These are phyloP conservation scores for Lodderomyces margitis DNA, from an alignment of 1,139 yeast genomes.

Conservation along the genomic window DNA sequence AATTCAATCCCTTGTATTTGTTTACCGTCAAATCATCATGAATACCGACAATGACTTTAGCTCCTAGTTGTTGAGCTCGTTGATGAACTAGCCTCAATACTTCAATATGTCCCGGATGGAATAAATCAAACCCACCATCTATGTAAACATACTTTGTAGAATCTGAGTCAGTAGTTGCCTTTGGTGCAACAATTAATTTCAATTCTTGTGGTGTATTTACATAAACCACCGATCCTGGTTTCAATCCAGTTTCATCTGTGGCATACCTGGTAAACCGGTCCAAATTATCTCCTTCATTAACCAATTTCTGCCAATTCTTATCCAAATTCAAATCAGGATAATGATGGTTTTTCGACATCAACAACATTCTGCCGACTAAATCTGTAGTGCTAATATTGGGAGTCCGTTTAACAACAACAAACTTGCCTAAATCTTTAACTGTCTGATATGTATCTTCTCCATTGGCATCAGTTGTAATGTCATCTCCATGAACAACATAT, in stretches of 20 bases:
- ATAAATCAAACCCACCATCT: slow-evolving; percentile 88
- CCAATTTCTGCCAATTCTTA: slow-evolving; percentile 23
- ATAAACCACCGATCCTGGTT: slow-evolving; percentile 62
- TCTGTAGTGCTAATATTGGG: slow-evolving; percentile 95
- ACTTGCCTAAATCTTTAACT: slow-evolving; percentile 83
- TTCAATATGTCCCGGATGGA: slow-evolving; percentile 91
- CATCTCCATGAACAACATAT: slow-evolving; percentile 97
- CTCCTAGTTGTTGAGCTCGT: slow-evolving; percentile 35
- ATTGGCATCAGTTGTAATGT: slow-evolving; percentile 91
- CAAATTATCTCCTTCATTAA: slow-evolving; percentile 29
- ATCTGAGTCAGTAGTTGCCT: slow-evolving; percentile 16
- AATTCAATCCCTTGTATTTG: slow-evolving; percentile 59
- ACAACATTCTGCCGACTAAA: slow-evolving; percentile 85
- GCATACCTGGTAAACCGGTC: slow-evolving; percentile 56
- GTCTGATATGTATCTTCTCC: slow-evolving; percentile 89
- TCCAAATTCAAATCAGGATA: slow-evolving; percentile 29
- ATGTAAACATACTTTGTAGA: slow-evolving; percentile 52
- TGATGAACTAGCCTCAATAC: slow-evolving; percentile 49
- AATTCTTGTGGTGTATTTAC: slow-evolving; percentile 18
- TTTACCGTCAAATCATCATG: slow-evolving; percentile 63
- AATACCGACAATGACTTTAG: slow-evolving; percentile 65
- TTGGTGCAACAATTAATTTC: slow-evolving; percentile 35
- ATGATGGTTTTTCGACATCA: slow-evolving; percentile 60
- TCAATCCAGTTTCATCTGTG: slow-evolving; percentile 60
- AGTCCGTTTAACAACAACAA: slow-evolving; percentile 86